Evolutionary conservation across 2,329 filamentous ascomycete genomes (phyloP).

Genomic region (Chaetomium globosum): DNA sequence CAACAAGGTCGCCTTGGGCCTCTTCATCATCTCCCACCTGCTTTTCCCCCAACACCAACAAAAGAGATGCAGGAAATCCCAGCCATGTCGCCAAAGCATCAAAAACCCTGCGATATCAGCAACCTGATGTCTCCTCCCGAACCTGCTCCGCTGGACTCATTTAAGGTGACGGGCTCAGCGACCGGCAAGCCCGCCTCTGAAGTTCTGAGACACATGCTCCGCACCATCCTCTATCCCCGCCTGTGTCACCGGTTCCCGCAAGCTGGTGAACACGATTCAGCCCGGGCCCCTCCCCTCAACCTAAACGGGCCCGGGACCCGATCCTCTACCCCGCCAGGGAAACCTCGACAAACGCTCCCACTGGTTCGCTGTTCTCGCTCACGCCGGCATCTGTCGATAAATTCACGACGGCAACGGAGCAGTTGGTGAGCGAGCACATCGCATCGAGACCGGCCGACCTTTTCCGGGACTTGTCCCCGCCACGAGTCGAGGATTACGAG

Average conservation of each 20-base stretch:
- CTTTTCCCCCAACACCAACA: constrained; percentile 30
- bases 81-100: constrained; percentile 35
- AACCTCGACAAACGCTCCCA: constrained; percentile 45
- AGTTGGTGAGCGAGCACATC: constrained; percentile 56
- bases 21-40: constrained; percentile 22
- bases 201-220: constrained; percentile 44
- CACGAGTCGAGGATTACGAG: constrained; percentile 57
- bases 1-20: constrained; percentile 26
- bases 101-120: constrained; percentile 53
- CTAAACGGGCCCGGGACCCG: constrained; percentile 53
- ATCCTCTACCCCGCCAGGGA: constrained; percentile 60
- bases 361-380: constrained; percentile 55
- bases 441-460: constrained; percentile 48
- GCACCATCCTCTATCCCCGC: constrained; percentile 57
- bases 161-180: constrained; percentile 43
- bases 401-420: constrained; percentile 43
- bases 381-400: constrained; percentile 46
- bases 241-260: constrained; percentile 57
- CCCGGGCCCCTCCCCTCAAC: constrained; percentile 34
- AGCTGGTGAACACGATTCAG: constrained; percentile 42
- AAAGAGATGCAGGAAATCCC: constrained; percentile 26
- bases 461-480: constrained; percentile 51
- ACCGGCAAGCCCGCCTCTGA: constrained; percentile 36
- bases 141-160: constrained; percentile 56
- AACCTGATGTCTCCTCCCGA: constrained; percentile 67